Base-by-base conservation (phyloP, 2,329 filamentous ascomycete genomes). In the Berkeleyomyces rouxiae region DNA sequence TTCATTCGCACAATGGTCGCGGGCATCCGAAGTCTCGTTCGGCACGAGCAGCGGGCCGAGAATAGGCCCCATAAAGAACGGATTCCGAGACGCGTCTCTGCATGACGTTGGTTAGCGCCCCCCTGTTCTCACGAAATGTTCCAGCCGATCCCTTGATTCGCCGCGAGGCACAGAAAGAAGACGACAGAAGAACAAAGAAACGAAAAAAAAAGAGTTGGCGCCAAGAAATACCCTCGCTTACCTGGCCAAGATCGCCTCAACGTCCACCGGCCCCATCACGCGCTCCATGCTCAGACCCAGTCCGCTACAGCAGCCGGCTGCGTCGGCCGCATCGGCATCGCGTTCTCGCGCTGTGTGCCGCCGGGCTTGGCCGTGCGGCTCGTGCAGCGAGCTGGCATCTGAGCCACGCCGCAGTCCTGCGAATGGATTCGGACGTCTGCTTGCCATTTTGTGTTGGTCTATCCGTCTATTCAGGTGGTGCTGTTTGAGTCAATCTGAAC, bases 1-100 rank as follows among this genome's bases (percentile, higher is more conserved):
- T 73, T 91, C 87, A 66, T 90, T 90, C 58, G 87, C 87, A 70
- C 86, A 88, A 72, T 90, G 86, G 67, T 91, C 87, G 60, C 87
- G 77, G 62, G 86, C 86, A 70, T 90, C 87, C 62, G 84, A 88
- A 66, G 80, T 80, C 66, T 84, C 81, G 67, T 91, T 91, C 67
- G 87, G 82, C 71, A 91, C 88, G 9, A 91, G 75, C 47, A 91
- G 72, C 0, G 86, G 80, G 0, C 84, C 85, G 46, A 87, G 73
- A 47, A 85, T 72, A 0, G 87, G 87, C 70, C 80, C 79, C 10
- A 81, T 73, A 69, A 75, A 78, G 70, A 89, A 88, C 6, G 61
- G 61, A 3, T 58, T 42, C 10, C 37, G 51, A 37, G 51, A 55
- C 10, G 51, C 36, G 51, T 55, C 51, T 31, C 51, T 55, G 33